A percentile compares a stretch with the other conserved stretches of the same genome.
phyloP scores from a whole-genome alignment of 257 asterid species.

The Ocimum tenuiflorum region DNA sequence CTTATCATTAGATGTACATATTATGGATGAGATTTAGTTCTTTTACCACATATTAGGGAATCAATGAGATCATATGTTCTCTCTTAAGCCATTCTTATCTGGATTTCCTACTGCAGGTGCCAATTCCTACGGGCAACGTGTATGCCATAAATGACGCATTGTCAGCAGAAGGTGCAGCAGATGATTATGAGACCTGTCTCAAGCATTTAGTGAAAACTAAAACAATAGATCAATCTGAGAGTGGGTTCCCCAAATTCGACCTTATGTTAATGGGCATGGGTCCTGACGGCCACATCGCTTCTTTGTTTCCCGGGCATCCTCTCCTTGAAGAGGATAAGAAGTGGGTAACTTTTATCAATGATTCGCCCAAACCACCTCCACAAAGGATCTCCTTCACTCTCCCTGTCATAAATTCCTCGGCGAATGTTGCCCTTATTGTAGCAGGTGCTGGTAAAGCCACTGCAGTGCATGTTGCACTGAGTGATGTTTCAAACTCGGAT shows the following conservation, averaged over 20 bases:
- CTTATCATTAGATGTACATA: neutral
- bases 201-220: constrained; percentile 57
- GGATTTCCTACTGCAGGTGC: constrained; percentile 40
- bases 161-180: constrained; percentile 90
- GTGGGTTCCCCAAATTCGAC: constrained; percentile 78
- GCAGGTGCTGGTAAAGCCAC: constrained; percentile 72
- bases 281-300: constrained; percentile 92
- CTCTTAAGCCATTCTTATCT: neutral
- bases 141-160: constrained; percentile 77
- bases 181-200: constrained; percentile 74
- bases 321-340: constrained; percentile 59
- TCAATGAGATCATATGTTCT: neutral
- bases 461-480: constrained; percentile 43
- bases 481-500: constrained; percentile 43
- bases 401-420: constrained; percentile 79
- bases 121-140: constrained; percentile 76
- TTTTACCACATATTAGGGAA: no score
- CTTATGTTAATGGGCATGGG: constrained; percentile 94
- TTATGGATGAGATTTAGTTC: neutral
- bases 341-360: constrained; percentile 78
- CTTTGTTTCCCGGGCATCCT: constrained; percentile 82
- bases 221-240: constrained; percentile 41
- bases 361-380: constrained; percentile 95
- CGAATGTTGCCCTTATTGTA: constrained; percentile 66
- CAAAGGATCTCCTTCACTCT: constrained; percentile 83